phyloP scores from a whole-genome alignment of 2,329 filamentous ascomycete species.

The Colletotrichum sp. region DNA sequence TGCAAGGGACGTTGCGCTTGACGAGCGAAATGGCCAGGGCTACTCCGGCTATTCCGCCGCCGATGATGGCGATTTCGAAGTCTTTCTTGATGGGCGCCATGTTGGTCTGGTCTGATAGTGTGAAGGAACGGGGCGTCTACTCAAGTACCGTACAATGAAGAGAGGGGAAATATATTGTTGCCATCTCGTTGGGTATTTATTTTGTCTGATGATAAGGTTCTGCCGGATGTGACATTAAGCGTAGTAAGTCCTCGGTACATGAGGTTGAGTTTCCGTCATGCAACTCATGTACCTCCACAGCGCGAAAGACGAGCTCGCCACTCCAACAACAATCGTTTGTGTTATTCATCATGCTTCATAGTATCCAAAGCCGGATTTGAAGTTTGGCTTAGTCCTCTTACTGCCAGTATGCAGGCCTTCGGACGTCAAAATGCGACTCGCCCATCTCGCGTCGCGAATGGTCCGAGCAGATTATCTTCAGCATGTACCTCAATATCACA shows the following conservation, averaged over 20 bases:
- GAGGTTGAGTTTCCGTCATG: not conserved
- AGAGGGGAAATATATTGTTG: not conserved
- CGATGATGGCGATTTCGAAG: slow-evolving; percentile 50
- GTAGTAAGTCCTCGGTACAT: not conserved
- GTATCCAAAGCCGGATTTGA: not conserved
- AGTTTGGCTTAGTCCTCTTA: not conserved
- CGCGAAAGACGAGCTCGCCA: not conserved
- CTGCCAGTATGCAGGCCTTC: not conserved
- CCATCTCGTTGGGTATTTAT: not conserved
- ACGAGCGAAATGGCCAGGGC: slow-evolving; percentile 49
- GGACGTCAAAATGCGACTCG: not conserved
- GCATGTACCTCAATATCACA: not conserved
- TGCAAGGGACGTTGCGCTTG: slow-evolving; percentile 45
- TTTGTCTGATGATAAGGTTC: not conserved
- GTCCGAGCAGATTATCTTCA: not conserved
- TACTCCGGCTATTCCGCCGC: slow-evolving; percentile 56
- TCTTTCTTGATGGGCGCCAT: not conserved
- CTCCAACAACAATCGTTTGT: not conserved
- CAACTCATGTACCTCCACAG: not conserved
- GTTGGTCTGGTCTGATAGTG: not conserved
- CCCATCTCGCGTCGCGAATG: not conserved
- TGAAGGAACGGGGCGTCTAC: not conserved
- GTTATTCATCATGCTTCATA: not conserved
- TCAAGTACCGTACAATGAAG: not conserved
- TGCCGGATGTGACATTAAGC: not conserved